phyloP scores from a whole-genome alignment of 257 asterid species.

The Paraleonurus japonicus region DNA sequence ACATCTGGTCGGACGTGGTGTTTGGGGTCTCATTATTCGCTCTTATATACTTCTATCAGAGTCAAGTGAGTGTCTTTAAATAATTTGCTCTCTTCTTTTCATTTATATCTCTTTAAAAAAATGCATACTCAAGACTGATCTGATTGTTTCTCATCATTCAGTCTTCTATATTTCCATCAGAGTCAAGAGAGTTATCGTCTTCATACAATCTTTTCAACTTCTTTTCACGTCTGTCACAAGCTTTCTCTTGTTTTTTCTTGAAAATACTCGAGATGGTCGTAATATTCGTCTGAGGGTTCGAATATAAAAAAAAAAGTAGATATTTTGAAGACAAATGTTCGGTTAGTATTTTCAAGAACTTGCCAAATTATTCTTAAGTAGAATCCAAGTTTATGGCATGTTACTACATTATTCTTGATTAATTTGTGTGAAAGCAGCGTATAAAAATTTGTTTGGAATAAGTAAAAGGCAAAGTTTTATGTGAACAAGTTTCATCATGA shows the following conservation, averaged over 20 bases:
- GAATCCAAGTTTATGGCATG: background rate
- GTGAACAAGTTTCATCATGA: too few species aligned
- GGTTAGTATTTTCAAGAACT: background rate
- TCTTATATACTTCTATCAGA: constrained; percentile 75
- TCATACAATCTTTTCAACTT: background rate
- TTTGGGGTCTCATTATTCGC: constrained; percentile 82
- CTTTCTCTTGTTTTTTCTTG: background rate
- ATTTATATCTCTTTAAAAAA: background rate
- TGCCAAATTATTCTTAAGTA: background rate
- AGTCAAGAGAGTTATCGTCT: constrained; percentile 65
- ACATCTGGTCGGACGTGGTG: constrained; percentile 91
- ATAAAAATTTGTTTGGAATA: background rate
- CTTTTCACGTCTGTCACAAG: constrained; percentile 9
- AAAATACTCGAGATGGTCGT: background rate
- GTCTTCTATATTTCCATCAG: constrained; percentile 73
- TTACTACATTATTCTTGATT: background rate
- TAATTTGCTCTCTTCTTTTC: constrained; percentile 15
- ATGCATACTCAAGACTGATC: background rate
- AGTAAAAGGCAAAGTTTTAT: too few species aligned
- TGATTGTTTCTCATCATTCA: constrained; percentile 50
- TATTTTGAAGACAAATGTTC: too few species aligned
- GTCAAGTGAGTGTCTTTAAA: constrained; percentile 64
- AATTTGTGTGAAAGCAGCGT: background rate
- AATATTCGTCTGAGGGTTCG: background rate
- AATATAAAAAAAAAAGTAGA: background rate